Base-by-base conservation (phyloP, 495 filamentous ascomycete genomes). In the Penicillium tannophilum region DNA sequence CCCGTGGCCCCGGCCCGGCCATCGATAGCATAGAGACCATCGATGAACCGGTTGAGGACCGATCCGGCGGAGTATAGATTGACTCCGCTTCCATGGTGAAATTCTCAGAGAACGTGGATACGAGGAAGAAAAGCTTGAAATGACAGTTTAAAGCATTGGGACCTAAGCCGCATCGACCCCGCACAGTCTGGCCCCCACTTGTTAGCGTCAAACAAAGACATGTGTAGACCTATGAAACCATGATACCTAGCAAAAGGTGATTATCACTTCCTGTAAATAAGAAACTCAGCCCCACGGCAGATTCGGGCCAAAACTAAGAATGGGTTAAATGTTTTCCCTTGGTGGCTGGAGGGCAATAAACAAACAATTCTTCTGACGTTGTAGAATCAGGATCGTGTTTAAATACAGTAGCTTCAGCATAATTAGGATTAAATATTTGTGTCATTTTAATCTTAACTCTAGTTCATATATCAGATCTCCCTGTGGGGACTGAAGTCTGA, bases 1-100 rank as follows among this genome's bases (percentile, higher is more conserved):
- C 51, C 23, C 54, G 53, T 20, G 51, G 23, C 33, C 45, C 45
- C 24, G 57, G 58, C 28, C 20, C 56, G 46, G 64, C 50, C 23
- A 67, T 44, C 14, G 64, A 69, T 46, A 67, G 44, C 30, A 49
- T 65, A 42, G 64, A 41, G 14, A 14, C n/a, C 39, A 41, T 6
- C 16, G 39, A 41, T 28, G 5, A 10, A 47, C 44, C 19, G 14
- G 44, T 12, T 10, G 44, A 47, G 20, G 44, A 47, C 14, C 39
- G 39, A 3, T 41, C 39, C 5, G 39, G 39, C 39, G 39, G 39
- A 41, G 14, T 41, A n/a, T 41, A 12, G 14, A 6, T 17, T 17
- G 39, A 12, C 39, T 41, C 39, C 39, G 39, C 16, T 41, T 41
- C 39, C 39, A 41, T 41, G 5, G 19, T 46, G 19, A 17, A 5